Conservation (phyloP, 2,329 filamentous ascomycete genomes). For the Eutypella sp. region DNA sequence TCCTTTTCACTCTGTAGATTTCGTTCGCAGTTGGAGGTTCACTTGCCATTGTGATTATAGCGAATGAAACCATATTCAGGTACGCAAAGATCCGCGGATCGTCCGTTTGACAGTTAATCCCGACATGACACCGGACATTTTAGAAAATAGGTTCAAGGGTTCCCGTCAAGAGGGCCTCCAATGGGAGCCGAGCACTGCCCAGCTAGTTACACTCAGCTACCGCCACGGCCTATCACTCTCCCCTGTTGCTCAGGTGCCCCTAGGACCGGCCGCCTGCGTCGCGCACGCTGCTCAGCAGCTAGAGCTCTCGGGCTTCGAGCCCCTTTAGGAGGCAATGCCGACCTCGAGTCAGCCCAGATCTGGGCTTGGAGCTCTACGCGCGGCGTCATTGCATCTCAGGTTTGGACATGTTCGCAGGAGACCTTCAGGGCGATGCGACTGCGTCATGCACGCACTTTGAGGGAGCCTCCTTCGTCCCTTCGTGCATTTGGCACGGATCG, state of each 20-base stretch:
- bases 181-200: background rate
- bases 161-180: background rate
- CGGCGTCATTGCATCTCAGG: background rate
- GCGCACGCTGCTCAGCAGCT: background rate
- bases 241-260: background rate
- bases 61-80: constrained; percentile 1
- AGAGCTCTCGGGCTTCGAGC: background rate
- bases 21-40: background rate
- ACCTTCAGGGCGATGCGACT: background rate
- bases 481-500: background rate
- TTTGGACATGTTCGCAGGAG: background rate
- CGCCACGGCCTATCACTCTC: background rate
- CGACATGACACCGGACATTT: no score
- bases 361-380: background rate
- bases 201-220: background rate
- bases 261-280: no score
- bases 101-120: background rate
- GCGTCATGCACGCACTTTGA: background rate
- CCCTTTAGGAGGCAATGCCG: background rate
- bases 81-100: background rate
- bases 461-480: background rate
- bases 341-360: background rate
- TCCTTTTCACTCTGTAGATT: no score
- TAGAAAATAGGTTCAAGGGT: no score
- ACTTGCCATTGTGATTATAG: background rate